These are phyloP conservation scores for Pyrenochaeta sp. DNA, from an alignment of 2,329 filamentous ascomycete genomes.

Conservation along the genomic window DNA sequence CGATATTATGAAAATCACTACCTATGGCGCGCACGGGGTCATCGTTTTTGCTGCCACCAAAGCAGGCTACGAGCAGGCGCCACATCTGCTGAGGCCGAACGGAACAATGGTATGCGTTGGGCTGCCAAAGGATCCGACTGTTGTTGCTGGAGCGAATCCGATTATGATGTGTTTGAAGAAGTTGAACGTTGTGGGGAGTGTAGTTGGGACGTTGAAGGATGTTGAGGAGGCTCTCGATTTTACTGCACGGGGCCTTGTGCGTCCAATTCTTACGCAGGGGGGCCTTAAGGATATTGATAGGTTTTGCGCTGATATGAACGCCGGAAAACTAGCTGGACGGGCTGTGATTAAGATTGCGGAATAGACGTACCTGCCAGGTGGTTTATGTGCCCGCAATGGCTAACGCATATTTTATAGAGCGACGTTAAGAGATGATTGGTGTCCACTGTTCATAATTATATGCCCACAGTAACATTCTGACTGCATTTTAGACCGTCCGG, in stretches of 20 bases:
- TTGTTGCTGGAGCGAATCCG: conserved; percentile 44
- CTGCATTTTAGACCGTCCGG: no score
- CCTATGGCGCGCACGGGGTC: conserved; percentile 80
- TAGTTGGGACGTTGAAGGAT: conserved; percentile 55
- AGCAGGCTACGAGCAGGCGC: conserved; percentile 45
- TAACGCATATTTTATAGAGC: no score
- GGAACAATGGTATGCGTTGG: conserved; percentile 44
- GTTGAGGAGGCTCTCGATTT: conserved; percentile 58
- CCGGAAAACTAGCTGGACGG: conserved; percentile 51
- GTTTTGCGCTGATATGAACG: conserved; percentile 51
- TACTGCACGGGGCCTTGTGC: conserved; percentile 53
- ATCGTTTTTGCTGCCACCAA: conserved; percentile 73
- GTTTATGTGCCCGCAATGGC: no score
- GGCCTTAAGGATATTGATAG: conserved; percentile 50
- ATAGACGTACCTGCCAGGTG: conserved; percentile 3
- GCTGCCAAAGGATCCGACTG: conserved; percentile 30
- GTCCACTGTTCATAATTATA: no score
- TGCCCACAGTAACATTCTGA: no score
- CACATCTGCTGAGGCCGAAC: conserved; percentile 33
- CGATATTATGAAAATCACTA: conserved; percentile 56
- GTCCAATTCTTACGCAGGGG: conserved; percentile 51
- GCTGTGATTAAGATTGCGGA: conserved; percentile 52
- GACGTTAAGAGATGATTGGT: no score
- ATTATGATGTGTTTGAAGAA: conserved; percentile 51
- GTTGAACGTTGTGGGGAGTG: conserved; percentile 54